Evolutionary conservation across 176 grass and related monocot genomes (phyloP).

Genomic region (Oryza coarctata): DNA sequence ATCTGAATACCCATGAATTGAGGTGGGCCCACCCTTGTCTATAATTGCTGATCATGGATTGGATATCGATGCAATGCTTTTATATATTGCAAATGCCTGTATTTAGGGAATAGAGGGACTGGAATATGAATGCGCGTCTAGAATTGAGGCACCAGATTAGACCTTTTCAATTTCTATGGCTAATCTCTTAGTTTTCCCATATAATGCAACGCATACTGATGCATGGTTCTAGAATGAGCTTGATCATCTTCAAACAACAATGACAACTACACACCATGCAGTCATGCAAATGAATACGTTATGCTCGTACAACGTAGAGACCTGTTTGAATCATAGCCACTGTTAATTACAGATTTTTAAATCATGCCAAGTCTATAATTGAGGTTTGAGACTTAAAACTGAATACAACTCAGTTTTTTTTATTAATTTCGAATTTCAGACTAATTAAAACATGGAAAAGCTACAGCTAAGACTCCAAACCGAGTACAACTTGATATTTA

Average conservation of each 20-base stretch:
- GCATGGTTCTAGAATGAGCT: slow-evolving; percentile 2
- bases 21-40: too few species aligned
- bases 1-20: too few species aligned
- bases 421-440: too few species aligned
- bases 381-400: too few species aligned
- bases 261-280: slow-evolving; percentile 14
- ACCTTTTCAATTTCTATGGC: neutral
- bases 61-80: too few species aligned
- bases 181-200: neutral
- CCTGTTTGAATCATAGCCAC: slow-evolving; percentile 7
- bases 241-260: slow-evolving; percentile 18
- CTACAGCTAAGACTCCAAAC: too few species aligned
- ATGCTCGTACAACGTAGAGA: neutral
- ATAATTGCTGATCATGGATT: too few species aligned
- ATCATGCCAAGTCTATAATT: too few species aligned
- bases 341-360: too few species aligned
- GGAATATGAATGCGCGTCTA: neutral
- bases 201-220: neutral
- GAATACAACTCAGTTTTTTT: too few species aligned
- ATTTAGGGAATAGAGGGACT: neutral
- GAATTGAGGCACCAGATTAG: neutral
- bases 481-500: too few species aligned
- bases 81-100: neutral
- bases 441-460: too few species aligned
- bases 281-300: slow-evolving; percentile 21